Conservation (phyloP, 208 protist species). For the Trypanosoma caninum region DNA sequence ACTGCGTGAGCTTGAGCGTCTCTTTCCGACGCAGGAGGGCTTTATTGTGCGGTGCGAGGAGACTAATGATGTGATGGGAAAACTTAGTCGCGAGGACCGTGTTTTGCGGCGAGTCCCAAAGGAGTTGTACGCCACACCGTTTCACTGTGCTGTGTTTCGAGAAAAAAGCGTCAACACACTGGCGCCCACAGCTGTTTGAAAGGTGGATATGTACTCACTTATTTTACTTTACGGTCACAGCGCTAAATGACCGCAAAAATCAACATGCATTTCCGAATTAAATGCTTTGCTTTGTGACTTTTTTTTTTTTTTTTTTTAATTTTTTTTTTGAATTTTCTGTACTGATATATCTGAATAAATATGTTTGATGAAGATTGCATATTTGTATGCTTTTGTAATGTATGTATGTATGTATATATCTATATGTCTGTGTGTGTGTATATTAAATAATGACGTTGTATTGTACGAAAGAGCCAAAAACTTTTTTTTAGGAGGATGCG, state of each 20-base stretch:
- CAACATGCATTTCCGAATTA: too few species aligned
- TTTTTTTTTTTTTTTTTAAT: background rate
- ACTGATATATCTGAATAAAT: too few species aligned
- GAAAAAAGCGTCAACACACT: slow-evolving; percentile 47
- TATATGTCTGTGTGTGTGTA: too few species aligned
- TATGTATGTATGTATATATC: background rate
- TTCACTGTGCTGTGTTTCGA: slow-evolving; percentile 82
- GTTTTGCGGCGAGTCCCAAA: slow-evolving; percentile 74
- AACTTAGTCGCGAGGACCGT: slow-evolving; percentile 76
- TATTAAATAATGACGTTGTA: too few species aligned
- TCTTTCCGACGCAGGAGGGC: slow-evolving; percentile 65
- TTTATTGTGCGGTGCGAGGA: slow-evolving; percentile 88
- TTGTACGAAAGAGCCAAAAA: background rate
- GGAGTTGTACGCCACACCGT: slow-evolving; percentile 83
- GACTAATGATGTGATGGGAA: slow-evolving; percentile 74
- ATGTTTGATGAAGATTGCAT: too few species aligned
- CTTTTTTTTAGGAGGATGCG: slow-evolving; percentile 9
- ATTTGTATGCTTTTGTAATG: background rate
- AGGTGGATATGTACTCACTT: background rate
- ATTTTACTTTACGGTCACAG: background rate
- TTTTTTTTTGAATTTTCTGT: too few species aligned
- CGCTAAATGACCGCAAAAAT: too few species aligned
- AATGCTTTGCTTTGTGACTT: too few species aligned
- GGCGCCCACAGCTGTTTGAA: background rate
- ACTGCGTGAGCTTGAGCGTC: slow-evolving; percentile 56